A percentile compares a stretch with the other conserved stretches of the same genome.
Conservation (phyloP, 169 alveolate genomes). For the Plasmodium fragile region DNA sequence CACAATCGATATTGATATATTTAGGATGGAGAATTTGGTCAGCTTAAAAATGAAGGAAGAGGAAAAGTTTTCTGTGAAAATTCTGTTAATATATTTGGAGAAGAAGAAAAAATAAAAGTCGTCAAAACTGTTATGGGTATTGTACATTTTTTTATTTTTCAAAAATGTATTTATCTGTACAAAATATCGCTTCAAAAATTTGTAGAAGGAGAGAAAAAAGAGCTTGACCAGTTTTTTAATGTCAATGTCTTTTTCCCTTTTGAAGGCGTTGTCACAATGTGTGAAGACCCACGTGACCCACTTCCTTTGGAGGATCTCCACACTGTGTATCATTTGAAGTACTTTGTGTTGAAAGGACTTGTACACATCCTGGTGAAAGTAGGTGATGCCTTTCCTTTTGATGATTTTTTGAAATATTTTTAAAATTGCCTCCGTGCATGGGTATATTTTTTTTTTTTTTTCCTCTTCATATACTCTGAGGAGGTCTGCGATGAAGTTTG, state of each 20-base stretch:
- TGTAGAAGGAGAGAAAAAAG: conserved; percentile 62
- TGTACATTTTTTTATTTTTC: background rate
- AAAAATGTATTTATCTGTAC: conserved; percentile 13
- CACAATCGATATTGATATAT: conserved; percentile 12
- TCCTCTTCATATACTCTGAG: conserved; percentile 50
- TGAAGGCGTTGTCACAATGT: conserved; percentile 18
- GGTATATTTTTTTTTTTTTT: conserved; percentile 42
- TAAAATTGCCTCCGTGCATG: conserved; percentile 20
- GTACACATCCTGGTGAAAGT: conserved; percentile 22
- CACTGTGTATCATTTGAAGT: conserved; percentile 10
- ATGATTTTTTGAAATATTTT: conserved; percentile 51
- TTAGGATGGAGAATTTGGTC: conserved; percentile 19
- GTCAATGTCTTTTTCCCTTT: conserved; percentile 46
- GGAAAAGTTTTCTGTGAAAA: conserved; percentile 38
- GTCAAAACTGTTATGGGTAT: conserved; percentile 4
- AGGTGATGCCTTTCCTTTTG: background rate
- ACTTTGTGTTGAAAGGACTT: conserved; percentile 33
- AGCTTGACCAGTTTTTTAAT: conserved; percentile 39
- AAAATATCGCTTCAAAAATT: conserved; percentile 57
- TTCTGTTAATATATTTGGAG: conserved; percentile 46
- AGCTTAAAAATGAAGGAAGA: conserved; percentile 37
- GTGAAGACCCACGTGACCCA: conserved; percentile 59
- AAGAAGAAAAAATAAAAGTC: conserved; percentile 37
- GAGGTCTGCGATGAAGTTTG: conserved; percentile 13
- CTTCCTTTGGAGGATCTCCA: conserved; percentile 26